These are phyloP conservation scores for Strombidium stylifer DNA, from an alignment of 73 alveolate genomes.

Conservation along the genomic window DNA sequence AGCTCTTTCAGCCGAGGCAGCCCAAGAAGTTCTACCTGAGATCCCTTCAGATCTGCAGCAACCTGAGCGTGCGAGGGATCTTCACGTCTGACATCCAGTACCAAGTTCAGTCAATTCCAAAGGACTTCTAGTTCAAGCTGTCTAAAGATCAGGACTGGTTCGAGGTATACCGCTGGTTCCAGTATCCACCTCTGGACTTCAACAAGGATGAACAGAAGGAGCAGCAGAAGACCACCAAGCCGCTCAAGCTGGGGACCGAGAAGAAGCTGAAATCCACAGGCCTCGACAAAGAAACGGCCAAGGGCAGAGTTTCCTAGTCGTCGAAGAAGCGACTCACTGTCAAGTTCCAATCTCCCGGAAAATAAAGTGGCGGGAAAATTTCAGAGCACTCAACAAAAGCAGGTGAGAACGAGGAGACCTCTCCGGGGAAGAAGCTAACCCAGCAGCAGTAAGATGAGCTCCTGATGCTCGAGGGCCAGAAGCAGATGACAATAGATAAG, in stretches of 20 bases:
- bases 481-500: conserved; percentile 19
- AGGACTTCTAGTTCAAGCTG: conserved; percentile 76
- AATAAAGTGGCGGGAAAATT: conserved; percentile 5
- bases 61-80: conserved; percentile 66
- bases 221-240: background rate
- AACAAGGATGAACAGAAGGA: background rate
- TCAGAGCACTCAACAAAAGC: background rate
- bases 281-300: background rate
- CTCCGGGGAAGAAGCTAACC: background rate
- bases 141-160: conserved; percentile 57
- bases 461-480: background rate
- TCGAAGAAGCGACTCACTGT: no score
- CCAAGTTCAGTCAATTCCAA: conserved; percentile 67
- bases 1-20: conserved; percentile 1
- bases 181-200: conserved; percentile 3
- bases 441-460: conserved; percentile 1
- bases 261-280: conserved; percentile 7
- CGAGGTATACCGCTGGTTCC: conserved; percentile 55
- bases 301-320: background rate
- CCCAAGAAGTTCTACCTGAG: conserved; percentile 50
- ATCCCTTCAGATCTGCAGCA: conserved; percentile 69
- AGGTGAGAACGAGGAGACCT: background rate
- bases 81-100: conserved; percentile 79
- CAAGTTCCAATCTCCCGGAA: background rate
- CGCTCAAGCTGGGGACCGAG: background rate